Percentiles rank a stretch among this genome's conserved stretches.
phyloP scores from a whole-genome alignment of 2,329 filamentous ascomycete genomes.

The Phaeosphaeriaceae sp. region DNA sequence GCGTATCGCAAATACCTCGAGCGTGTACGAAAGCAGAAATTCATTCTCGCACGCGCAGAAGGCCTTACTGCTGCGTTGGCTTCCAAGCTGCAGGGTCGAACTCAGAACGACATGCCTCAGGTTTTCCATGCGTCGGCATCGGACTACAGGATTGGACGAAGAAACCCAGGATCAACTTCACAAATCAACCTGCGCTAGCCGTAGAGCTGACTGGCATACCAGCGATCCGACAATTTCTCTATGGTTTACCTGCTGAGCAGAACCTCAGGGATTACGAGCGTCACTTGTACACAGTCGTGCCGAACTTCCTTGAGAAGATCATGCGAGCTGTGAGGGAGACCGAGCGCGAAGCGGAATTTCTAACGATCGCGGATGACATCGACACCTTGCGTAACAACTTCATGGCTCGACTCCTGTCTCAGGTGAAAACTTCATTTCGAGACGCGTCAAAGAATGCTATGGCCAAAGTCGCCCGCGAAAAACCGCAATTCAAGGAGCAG shows the following conservation, averaged over 20 bases:
- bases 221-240: slow-evolving; percentile 17
- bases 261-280: slow-evolving; percentile 18
- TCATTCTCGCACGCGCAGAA: slow-evolving; percentile 12
- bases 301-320: slow-evolving; percentile 20
- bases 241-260: slow-evolving; percentile 16
- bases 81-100: slow-evolving; percentile 9
- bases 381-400: slow-evolving; percentile 5
- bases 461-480: no score
- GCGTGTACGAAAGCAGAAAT: slow-evolving; percentile 8
- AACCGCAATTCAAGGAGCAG: slow-evolving; percentile 16
- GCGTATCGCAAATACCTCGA: slow-evolving; percentile 22
- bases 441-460: slow-evolving; percentile 2
- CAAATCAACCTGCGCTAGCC: slow-evolving; percentile 13
- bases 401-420: slow-evolving; percentile 1
- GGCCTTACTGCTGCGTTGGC: slow-evolving; percentile 16
- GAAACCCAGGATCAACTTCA: slow-evolving; percentile 14
- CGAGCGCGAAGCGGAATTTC: slow-evolving; percentile 21
- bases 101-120: slow-evolving; percentile 1
- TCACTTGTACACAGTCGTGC: slow-evolving; percentile 13
- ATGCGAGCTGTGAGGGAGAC: slow-evolving; percentile 9
- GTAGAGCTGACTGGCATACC: slow-evolving; percentile 24
- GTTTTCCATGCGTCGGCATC: slow-evolving; percentile 22
- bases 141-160: slow-evolving; percentile 27
- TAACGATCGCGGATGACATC: slow-evolving; percentile 20
- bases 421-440: neutral